These are phyloP conservation scores for Fusarium sp. DNA, from an alignment of 2,329 filamentous ascomycete species.

Conservation along the genomic window DNA sequence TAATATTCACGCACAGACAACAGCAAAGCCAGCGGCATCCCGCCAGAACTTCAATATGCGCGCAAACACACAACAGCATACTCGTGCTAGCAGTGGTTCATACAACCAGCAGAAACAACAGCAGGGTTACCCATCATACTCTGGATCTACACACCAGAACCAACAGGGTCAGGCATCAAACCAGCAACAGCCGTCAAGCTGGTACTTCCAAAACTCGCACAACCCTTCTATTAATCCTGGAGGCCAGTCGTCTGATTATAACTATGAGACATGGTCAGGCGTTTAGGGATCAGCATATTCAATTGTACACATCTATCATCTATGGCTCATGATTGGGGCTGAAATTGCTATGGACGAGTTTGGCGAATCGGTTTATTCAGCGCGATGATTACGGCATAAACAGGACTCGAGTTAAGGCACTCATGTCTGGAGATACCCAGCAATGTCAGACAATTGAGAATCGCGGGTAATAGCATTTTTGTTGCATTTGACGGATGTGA, in stretches of 20 bases:
- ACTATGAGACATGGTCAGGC: slow-evolving; percentile 41
- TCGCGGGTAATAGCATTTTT: neutral
- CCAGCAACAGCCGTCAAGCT: slow-evolving; percentile 37
- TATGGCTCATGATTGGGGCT: neutral
- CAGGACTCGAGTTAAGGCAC: neutral
- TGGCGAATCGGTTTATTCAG: neutral
- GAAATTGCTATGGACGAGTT: slow-evolving; percentile 8
- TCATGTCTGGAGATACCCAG: slow-evolving; percentile 22
- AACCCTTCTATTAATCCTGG: slow-evolving; percentile 31
- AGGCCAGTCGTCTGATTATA: slow-evolving; percentile 43
- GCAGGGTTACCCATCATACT: slow-evolving; percentile 30
- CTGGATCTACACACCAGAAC: slow-evolving; percentile 33
- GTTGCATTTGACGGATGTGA: neutral
- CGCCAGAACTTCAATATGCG: slow-evolving; percentile 43
- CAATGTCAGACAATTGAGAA: neutral
- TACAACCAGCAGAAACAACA: slow-evolving; percentile 32
- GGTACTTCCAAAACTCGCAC: slow-evolving; percentile 46
- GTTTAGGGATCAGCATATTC: neutral
- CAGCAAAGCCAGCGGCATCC: slow-evolving; percentile 22
- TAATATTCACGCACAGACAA: slow-evolving; percentile 30
- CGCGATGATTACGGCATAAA: neutral
- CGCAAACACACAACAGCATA: slow-evolving; percentile 14
- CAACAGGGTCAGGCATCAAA: slow-evolving; percentile 31
- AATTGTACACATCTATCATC: neutral
- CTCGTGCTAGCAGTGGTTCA: slow-evolving; percentile 24